Evolutionary conservation across 306 rosid genomes (phyloP).

Genomic region (Abrus precatorius): DNA sequence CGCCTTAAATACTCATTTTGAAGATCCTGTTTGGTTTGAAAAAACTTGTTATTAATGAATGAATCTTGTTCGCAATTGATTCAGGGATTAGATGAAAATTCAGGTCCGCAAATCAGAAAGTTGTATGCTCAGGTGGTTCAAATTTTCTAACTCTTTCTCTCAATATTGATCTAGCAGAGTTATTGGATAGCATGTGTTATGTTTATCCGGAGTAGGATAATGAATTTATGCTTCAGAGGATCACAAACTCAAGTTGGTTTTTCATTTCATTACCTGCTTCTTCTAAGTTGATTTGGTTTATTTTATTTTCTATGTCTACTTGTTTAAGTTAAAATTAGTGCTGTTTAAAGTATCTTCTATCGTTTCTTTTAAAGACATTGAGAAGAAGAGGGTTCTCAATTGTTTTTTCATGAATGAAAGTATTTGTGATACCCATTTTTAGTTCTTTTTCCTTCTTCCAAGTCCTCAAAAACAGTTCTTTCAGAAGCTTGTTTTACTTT

Average conservation of each 20-base stretch:
- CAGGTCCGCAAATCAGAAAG: slow-evolving; percentile 86
- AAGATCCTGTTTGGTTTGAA: slow-evolving; percentile 31
- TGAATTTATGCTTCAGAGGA: slow-evolving; percentile 13
- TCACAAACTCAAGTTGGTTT: slow-evolving; percentile 12
- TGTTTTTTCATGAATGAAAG: background rate
- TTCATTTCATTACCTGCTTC: slow-evolving; percentile 28
- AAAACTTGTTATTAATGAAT: slow-evolving; percentile 38
- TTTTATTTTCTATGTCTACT: background rate
- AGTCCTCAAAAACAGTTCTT: background rate
- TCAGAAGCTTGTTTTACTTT: slow-evolving; percentile 21
- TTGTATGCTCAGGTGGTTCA: slow-evolving; percentile 81
- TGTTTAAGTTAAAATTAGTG: slow-evolving; percentile 2
- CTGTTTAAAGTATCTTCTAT: slow-evolving; percentile 1
- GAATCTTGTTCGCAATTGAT: slow-evolving; percentile 55
- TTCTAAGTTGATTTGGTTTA: slow-evolving; percentile 12
- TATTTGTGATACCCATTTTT: background rate
- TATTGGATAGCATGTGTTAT: slow-evolving; percentile 32
- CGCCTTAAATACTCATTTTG: slow-evolving; percentile 39
- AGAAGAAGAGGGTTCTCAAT: slow-evolving; percentile 5
- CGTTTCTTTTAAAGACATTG: slow-evolving; percentile 4
- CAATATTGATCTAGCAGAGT: slow-evolving; percentile 18
- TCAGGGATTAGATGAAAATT: slow-evolving; percentile 93
- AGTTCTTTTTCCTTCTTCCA: background rate
- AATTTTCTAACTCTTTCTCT: slow-evolving; percentile 23
- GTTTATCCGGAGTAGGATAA: slow-evolving; percentile 11